phyloP scores from a whole-genome alignment of 2,329 filamentous ascomycete genomes.

The Colletotrichum musae region DNA sequence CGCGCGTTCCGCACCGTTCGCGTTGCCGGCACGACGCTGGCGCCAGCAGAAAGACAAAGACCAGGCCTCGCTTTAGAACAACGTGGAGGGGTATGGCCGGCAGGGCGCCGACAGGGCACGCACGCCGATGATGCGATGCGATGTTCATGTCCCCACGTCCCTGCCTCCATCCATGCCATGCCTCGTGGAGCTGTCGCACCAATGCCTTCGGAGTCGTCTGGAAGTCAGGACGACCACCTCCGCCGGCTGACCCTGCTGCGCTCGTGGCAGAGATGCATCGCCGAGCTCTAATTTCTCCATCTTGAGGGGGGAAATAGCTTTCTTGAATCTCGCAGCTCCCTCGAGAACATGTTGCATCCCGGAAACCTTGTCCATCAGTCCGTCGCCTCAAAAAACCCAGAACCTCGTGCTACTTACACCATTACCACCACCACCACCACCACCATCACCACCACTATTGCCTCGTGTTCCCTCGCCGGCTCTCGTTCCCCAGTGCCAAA shows the following conservation, averaged over 20 bases:
- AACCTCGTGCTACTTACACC: too few species aligned
- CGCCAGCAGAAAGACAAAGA: not conserved
- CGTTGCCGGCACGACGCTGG: not conserved
- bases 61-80: not conserved
- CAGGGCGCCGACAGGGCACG: conserved; percentile 39
- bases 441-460: too few species aligned
- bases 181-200: conserved; percentile 28
- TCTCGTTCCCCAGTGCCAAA: not conserved
- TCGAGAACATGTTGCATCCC: conserved; percentile 18
- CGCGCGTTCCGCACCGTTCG: conserved; percentile 9
- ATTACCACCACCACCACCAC: too few species aligned
- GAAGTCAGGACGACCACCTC: conserved; percentile 23
- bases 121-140: conserved; percentile 27
- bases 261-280: conserved; percentile 29
- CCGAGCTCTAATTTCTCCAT: conserved; percentile 23
- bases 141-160: not conserved
- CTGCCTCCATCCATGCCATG: conserved; percentile 3
- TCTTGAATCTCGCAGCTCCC: conserved; percentile 20
- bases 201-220: conserved; percentile 29
- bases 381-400: conserved; percentile 6
- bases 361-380: conserved; percentile 27
- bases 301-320: conserved; percentile 12
- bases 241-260: conserved; percentile 20
- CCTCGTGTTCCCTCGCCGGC: not conserved
- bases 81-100: conserved; percentile 29